Evolutionary conservation across 768 basidiomycete genomes (phyloP), one percentile per base, ranked within the genome.

Genomic region (Hydnomerulius pinastri): DNA sequence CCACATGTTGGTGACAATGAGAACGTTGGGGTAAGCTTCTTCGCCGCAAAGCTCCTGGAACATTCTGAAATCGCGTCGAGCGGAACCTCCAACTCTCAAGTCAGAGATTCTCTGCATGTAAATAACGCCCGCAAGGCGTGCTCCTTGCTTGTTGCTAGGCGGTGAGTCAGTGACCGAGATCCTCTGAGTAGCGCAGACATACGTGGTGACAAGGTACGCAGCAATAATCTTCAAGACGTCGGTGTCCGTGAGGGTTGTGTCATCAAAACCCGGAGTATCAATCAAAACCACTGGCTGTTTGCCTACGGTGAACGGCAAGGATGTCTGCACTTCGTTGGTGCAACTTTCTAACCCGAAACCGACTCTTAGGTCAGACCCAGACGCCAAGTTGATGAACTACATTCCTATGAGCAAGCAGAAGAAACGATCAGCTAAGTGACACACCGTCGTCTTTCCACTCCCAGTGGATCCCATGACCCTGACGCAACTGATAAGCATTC

Each of bases 261-360:
- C 81, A 60, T 83, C 82, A 56, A 83, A 85, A 1, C 83, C 83
- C 6, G 83, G 83, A 0, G 83, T 85, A 53, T 85, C 83, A 45
- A 85, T 73, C 24, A 85, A 64, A 11, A 71, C 68, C 28, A 84
- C 69, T n/a, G 53, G 62, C 8, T 68, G 67, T 6, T 72, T 73
- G 44, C 58, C 58, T 12, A 68, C 32, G 37, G 46, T 21, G 29
- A 68, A 70, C 36, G 62, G 53, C 13, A 43, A 3, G 0, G 67
- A 70, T 6, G 56, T 60, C 48, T 72, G 70, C 8, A 71, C 57
- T 46, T 69, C 46, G 6, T 66, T 59, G 20, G 72, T 73, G 43
- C 66, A 69, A 41, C 73, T 74, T 45, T 70, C 66, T 42, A 73
- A 43, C n/a, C 63, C 59, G 23, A 65, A 56, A 12, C 72, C 66